Percentiles rank a stretch among this genome's conserved stretches.
Evolutionary conservation across 495 filamentous ascomycete genomes (phyloP).

Genomic region (Lepraria neglecta): DNA sequence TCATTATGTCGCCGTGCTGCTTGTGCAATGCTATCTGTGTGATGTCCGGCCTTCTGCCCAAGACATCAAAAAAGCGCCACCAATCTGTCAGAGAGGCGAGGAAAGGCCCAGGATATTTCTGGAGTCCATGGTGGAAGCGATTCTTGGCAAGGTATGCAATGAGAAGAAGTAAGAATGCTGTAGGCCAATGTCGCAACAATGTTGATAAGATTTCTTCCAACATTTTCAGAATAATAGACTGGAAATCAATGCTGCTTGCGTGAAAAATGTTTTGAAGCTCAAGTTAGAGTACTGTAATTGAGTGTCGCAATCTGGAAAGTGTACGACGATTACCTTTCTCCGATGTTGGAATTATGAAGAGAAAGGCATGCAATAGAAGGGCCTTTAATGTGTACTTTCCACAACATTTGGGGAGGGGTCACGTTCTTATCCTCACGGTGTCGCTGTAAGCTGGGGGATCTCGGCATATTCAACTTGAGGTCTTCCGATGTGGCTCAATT

Average conservation of each 20-base stretch:
- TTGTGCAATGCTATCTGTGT: constrained; percentile 54
- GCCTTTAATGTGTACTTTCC: too few relatives aligned
- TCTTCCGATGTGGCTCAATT: neutral
- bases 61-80: constrained; percentile 52
- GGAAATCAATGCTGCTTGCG: too few relatives aligned
- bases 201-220: constrained; percentile 16
- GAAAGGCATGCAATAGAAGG: too few relatives aligned
- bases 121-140: constrained; percentile 53
- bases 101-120: constrained; percentile 61
- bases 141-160: constrained; percentile 41
- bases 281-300: too few relatives aligned
- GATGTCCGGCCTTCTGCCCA: constrained; percentile 14
- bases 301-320: too few relatives aligned
- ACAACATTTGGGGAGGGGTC: too few relatives aligned
- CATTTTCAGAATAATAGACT: neutral
- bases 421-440: too few relatives aligned
- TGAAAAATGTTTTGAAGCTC: too few relatives aligned
- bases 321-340: too few relatives aligned
- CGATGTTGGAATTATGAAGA: too few relatives aligned
- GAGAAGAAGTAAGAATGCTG: constrained; percentile 1
- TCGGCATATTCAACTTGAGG: neutral
- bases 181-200: constrained; percentile 11
- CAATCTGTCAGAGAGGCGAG: constrained; percentile 61
- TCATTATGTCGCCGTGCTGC: constrained; percentile 65
- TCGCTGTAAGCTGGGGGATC: neutral